Evolutionary conservation across 2,329 filamentous ascomycete species (phyloP).

Genomic region (Aspergillus transmontanensis): DNA sequence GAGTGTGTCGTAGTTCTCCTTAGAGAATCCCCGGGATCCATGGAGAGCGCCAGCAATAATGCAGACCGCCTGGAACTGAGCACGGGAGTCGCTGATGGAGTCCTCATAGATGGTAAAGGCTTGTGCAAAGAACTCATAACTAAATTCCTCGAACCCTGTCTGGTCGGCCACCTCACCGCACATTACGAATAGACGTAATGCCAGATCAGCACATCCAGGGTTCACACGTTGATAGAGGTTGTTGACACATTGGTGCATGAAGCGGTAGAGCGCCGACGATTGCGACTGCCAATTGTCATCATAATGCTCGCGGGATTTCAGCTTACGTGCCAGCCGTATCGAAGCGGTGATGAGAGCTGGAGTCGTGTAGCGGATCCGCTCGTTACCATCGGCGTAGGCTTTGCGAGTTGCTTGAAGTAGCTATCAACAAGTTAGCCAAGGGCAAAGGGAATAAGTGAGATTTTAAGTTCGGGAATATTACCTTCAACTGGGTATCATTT

Average conservation of each 20-base stretch:
- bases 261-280: constrained; percentile 86
- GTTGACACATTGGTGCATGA: constrained; percentile 86
- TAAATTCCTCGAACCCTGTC: constrained; percentile 89
- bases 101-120: constrained; percentile 98
- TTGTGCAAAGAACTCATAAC: constrained; percentile 97
- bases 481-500: constrained; percentile 91
- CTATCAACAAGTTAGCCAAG: constrained; percentile 36
- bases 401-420: constrained; percentile 86
- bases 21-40: constrained; percentile 84
- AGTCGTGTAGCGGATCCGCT: constrained; percentile 93
- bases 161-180: constrained; percentile 93
- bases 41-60: constrained; percentile 89
- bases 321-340: constrained; percentile 83
- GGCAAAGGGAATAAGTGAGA: constrained; percentile 7
- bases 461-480: constrained; percentile 25
- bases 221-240: constrained; percentile 86
- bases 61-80: constrained; percentile 96
- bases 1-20: constrained; percentile 97
- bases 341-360: constrained; percentile 88
- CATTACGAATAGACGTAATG: constrained; percentile 84
- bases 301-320: constrained; percentile 88
- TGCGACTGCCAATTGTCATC: constrained; percentile 73
- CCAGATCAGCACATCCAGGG: constrained; percentile 79
- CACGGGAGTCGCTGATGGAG: constrained; percentile 89
- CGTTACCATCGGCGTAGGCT: constrained; percentile 87